These are phyloP conservation scores for Pugionium cornutum DNA, from an alignment of 345 rosid genomes.

Conservation along the genomic window DNA sequence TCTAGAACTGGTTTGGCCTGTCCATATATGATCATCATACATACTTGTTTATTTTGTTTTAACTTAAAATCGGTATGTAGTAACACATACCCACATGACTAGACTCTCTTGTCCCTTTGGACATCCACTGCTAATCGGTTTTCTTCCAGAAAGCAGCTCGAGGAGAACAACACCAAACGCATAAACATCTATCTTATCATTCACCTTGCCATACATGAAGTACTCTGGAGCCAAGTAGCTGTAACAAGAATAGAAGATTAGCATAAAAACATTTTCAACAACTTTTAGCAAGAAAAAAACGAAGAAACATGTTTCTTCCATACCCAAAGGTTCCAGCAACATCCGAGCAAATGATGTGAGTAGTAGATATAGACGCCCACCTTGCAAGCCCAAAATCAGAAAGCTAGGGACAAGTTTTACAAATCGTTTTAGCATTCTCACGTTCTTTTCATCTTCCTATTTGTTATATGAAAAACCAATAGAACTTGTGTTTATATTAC, in stretches of 20 bases:
- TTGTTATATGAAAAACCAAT: constrained; percentile 4
- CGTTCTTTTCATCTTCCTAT: neutral
- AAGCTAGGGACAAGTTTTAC: constrained; percentile 49
- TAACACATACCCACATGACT: constrained; percentile 92
- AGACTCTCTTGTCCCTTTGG: constrained; percentile 88
- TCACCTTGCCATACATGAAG: constrained; percentile 88
- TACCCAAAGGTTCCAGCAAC: constrained; percentile 98
- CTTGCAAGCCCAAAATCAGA: constrained; percentile 95
- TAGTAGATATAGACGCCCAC: constrained; percentile 64
- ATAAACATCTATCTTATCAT: constrained; percentile 87
- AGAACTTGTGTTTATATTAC: constrained; percentile 39
- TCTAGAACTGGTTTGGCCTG: constrained; percentile 87
- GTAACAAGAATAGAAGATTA: constrained; percentile 34
- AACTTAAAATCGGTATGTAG: constrained; percentile 45
- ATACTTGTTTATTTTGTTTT: neutral
- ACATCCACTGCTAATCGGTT: constrained; percentile 64
- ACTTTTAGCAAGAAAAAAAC: neutral
- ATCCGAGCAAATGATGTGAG: constrained; percentile 68
- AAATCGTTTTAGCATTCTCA: constrained; percentile 2
- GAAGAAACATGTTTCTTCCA: constrained; percentile 16
- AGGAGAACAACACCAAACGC: constrained; percentile 96
- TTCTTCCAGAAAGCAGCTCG: constrained; percentile 89
- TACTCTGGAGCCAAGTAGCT: constrained; percentile 99
- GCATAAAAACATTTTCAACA: constrained; percentile 13
- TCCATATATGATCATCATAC: constrained; percentile 14